Evolutionary conservation across 2,329 filamentous ascomycete genomes (phyloP).

Genomic region (Scopulariopsis brevicaulis): DNA sequence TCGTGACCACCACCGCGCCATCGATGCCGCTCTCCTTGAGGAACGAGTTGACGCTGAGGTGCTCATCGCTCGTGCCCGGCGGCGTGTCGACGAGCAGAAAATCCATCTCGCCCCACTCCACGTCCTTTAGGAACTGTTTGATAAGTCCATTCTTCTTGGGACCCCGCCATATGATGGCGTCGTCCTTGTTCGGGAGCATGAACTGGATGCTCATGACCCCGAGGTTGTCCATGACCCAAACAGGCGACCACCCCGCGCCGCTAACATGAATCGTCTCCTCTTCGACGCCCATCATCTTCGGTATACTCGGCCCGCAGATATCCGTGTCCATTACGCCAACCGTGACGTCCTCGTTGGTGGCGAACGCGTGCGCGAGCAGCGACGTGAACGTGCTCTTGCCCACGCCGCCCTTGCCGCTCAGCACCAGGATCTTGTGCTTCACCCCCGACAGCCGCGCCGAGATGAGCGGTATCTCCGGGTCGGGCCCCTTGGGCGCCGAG

Average conservation of each 20-base stretch:
- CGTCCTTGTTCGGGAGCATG: conserved; percentile 87
- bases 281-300: conserved; percentile 98
- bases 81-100: conserved; percentile 92
- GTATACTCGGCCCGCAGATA: conserved; percentile 91
- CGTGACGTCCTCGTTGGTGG: conserved; percentile 62
- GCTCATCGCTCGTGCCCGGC: conserved; percentile 90
- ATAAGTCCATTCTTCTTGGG: conserved; percentile 98
- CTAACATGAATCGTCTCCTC: conserved; percentile 87
- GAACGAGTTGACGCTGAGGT: conserved; percentile 85
- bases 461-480: conserved; percentile 86
- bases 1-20: conserved; percentile 86
- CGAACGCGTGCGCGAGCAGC: conserved; percentile 81
- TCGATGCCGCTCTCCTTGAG: conserved; percentile 86
- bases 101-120: conserved; percentile 93
- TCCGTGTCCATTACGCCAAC: conserved; percentile 98
- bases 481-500: conserved; percentile 85
- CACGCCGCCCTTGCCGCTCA: conserved; percentile 92
- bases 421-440: conserved; percentile 82
- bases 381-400: conserved; percentile 92
- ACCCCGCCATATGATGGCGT: conserved; percentile 94
- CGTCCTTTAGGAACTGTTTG: conserved; percentile 95
- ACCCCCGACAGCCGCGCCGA: conserved; percentile 71
- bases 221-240: conserved; percentile 91
- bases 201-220: conserved; percentile 98
- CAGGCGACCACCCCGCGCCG: conserved; percentile 81